These are phyloP conservation scores for Brasenia schreberi DNA, from an alignment of 164 flowering plant species.

Conservation along the genomic window DNA sequence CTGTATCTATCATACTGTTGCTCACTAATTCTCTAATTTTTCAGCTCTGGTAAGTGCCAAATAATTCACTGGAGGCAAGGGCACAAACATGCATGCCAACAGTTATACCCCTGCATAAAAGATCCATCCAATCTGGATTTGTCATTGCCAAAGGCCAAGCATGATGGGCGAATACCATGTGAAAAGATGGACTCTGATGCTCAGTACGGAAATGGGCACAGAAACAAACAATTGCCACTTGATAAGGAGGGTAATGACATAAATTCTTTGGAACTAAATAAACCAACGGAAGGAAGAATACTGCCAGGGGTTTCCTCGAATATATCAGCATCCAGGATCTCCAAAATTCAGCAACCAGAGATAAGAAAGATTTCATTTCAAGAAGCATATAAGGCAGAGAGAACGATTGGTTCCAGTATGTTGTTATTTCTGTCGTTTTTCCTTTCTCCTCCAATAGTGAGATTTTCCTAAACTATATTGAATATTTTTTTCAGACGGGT, in stretches of 20 bases:
- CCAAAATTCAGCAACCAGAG: slow-evolving; percentile 22
- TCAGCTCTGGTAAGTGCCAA: slow-evolving; percentile 87
- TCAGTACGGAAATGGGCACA: background rate
- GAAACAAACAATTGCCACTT: slow-evolving; percentile 6
- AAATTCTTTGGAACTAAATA: slow-evolving; percentile 2
- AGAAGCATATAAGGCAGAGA: slow-evolving; percentile 18
- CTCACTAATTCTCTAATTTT: background rate
- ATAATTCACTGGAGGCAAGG: slow-evolving; percentile 84
- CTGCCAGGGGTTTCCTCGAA: slow-evolving; percentile 18
- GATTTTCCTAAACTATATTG: no score
- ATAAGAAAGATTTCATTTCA: slow-evolving; percentile 19
- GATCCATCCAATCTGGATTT: background rate
- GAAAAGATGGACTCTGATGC: background rate
- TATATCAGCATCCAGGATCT: slow-evolving; percentile 10
- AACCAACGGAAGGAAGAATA: slow-evolving; percentile 10
- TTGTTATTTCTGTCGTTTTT: background rate
- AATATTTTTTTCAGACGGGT: no score
- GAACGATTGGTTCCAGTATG: slow-evolving; percentile 32
- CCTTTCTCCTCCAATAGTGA: no score
- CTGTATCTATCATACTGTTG: no score
- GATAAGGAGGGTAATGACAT: slow-evolving; percentile 9
- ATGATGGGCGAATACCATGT: background rate
- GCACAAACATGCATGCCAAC: slow-evolving; percentile 68
- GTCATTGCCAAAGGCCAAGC: background rate
- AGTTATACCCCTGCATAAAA: slow-evolving; percentile 13